These are phyloP conservation scores for Ascoidea rubescens DNA, from an alignment of 805 yeast species.

Conservation along the genomic window DNA sequence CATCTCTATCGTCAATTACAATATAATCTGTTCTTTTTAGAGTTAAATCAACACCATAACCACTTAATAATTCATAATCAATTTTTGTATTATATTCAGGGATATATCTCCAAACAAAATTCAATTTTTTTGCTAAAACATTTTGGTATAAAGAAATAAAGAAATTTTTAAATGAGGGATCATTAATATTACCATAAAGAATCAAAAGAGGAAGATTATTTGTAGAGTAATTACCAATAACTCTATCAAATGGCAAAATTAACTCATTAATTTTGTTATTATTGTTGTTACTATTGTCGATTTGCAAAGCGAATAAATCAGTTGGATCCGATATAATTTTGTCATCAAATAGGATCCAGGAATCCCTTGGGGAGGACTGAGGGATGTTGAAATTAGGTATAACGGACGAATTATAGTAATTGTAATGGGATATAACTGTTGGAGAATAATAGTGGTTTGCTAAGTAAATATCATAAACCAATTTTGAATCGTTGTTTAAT, in stretches of 20 bases:
- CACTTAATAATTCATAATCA: conserved; percentile 24
- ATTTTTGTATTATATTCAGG: conserved; percentile 8
- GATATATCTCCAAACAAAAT: conserved; percentile 69
- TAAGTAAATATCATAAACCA: conserved; percentile 10
- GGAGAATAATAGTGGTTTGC: conserved; percentile 37
- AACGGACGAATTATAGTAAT: conserved; percentile 27
- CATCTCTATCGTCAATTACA: conserved; percentile 46
- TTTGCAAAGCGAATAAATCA: conserved; percentile 69
- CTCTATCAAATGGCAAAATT: conserved; percentile 40
- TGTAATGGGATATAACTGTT: conserved; percentile 48
- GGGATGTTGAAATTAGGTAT: conserved; percentile 15
- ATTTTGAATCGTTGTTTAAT: neutral
- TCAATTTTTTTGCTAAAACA: conserved; percentile 49
- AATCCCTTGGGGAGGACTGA: conserved; percentile 15
- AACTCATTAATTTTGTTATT: conserved; percentile 5
- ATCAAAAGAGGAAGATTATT: conserved; percentile 38
- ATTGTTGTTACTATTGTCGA: conserved; percentile 21
- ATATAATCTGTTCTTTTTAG: conserved; percentile 55
- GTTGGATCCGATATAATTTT: conserved; percentile 48
- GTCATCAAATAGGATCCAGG: conserved; percentile 41
- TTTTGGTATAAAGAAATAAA: conserved; percentile 44
- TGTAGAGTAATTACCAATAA: conserved; percentile 32
- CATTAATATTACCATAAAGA: conserved; percentile 43
- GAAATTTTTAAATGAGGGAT: conserved; percentile 38
- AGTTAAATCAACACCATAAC: conserved; percentile 56